Percentiles rank a stretch among this genome's conserved stretches.
Conservation (phyloP, 371 early-diverging fungal species). For the Mortierella sp. region DNA sequence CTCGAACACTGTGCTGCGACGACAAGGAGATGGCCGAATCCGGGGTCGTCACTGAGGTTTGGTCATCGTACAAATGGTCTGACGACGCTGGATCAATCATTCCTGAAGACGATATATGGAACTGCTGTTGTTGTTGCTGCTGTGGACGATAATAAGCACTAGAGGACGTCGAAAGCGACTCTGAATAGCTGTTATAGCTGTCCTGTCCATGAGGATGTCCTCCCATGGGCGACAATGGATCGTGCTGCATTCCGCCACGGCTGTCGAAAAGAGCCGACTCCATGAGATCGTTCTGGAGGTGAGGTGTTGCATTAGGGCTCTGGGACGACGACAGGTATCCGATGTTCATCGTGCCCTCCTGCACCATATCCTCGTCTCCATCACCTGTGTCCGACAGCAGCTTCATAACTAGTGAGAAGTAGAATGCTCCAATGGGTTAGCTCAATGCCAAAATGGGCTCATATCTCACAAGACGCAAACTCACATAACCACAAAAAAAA, state of each 20-base stretch:
- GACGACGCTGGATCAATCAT: neutral
- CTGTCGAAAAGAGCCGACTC: neutral
- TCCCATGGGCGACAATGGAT: neutral
- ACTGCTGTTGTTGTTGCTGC: neutral
- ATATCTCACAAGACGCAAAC: neutral
- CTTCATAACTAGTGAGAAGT: slow-evolving; percentile 64
- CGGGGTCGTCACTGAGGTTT: slow-evolving; percentile 22
- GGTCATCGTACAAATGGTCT: slow-evolving; percentile 12
- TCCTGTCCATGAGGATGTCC: slow-evolving; percentile 6
- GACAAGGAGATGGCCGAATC: slow-evolving; percentile 43
- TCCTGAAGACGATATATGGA: neutral
- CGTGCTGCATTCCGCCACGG: neutral
- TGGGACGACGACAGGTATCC: slow-evolving; percentile 20
- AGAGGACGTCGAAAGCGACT: neutral
- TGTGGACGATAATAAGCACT: neutral
- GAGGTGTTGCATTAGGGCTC: slow-evolving; percentile 29
- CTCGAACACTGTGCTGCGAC: slow-evolving; percentile 13
- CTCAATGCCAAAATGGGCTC: neutral
- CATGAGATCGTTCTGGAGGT: slow-evolving; percentile 1
- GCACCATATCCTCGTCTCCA: slow-evolving; percentile 50
- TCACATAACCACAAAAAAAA: neutral
- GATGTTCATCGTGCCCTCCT: neutral
- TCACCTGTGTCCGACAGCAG: slow-evolving; percentile 65
- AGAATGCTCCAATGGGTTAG: neutral
- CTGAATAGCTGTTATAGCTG: neutral